Percentiles rank a stretch among this genome's conserved stretches.
These are phyloP conservation scores for Tilletia setariae DNA, from an alignment of 1,284 basidiomycete genomes.

Conservation along the genomic window DNA sequence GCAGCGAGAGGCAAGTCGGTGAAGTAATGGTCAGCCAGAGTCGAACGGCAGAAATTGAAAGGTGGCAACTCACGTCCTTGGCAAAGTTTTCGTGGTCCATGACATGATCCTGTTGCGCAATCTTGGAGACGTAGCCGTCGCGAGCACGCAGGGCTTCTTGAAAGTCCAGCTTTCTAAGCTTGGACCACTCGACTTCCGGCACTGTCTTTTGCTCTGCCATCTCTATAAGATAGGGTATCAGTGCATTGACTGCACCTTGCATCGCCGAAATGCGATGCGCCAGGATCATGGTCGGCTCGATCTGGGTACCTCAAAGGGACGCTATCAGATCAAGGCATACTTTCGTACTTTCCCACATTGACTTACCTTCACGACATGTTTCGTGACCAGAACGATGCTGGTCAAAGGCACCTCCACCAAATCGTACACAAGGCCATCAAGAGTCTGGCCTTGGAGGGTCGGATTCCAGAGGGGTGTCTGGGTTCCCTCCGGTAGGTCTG, in stretches of 20 bases:
- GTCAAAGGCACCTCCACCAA: constrained; percentile 66
- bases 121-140: constrained; percentile 59
- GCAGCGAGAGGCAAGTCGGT: not conserved
- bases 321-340: not conserved
- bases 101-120: constrained; percentile 22
- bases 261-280: constrained; percentile 66
- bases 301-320: constrained; percentile 40
- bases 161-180: constrained; percentile 81
- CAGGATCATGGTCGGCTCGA: constrained; percentile 51
- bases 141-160: constrained; percentile 74
- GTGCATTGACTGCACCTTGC: constrained; percentile 44
- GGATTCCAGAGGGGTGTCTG: constrained; percentile 63
- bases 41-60: not conserved
- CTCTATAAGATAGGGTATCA: constrained; percentile 18
- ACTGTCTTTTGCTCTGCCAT: constrained; percentile 49
- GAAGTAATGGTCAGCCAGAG: not conserved
- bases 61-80: constrained; percentile 13
- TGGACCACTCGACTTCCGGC: constrained; percentile 68
- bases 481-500: constrained; percentile 65
- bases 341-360: not conserved
- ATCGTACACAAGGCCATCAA: constrained; percentile 68
- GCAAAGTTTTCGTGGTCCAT: constrained; percentile 22
- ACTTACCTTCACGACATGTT: constrained; percentile 64
- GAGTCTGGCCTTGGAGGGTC: constrained; percentile 49
- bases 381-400: constrained; percentile 76